Percentiles rank a stretch among this genome's conserved stretches.
These are phyloP conservation scores for Verticillium tricorpus DNA, from an alignment of 2,329 filamentous ascomycete genomes.

Conservation along the genomic window DNA sequence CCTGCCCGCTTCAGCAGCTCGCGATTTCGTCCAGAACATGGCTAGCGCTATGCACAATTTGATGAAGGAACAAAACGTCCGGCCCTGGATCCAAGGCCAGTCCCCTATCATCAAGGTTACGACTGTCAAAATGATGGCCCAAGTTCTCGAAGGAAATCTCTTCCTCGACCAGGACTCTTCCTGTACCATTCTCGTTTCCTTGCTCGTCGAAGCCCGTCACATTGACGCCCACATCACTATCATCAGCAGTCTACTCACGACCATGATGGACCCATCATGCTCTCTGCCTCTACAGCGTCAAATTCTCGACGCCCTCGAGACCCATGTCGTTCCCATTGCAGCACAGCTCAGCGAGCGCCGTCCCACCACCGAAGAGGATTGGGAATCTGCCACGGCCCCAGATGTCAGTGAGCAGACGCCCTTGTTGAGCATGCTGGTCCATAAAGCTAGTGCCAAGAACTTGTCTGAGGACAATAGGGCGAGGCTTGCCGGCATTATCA, in stretches of 20 bases:
- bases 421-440: conserved; percentile 12
- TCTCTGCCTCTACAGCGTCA: conserved; percentile 7
- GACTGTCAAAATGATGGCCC: conserved; percentile 32
- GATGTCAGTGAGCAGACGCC: conserved; percentile 12
- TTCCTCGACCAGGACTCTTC: conserved; percentile 19
- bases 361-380: conserved; percentile 20
- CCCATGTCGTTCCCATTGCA: conserved; percentile 20
- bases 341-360: conserved; percentile 24
- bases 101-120: conserved; percentile 26
- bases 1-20: conserved; percentile 19
- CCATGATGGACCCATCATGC: conserved; percentile 13
- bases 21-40: conserved; percentile 21
- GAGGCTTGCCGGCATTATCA: conserved; percentile 18
- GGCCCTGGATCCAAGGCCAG: conserved; percentile 1
- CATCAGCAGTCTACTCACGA: conserved; percentile 20
- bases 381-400: conserved; percentile 13
- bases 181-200: conserved; percentile 20
- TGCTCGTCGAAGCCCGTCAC: conserved; percentile 24
- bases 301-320: conserved; percentile 21
- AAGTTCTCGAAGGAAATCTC: conserved; percentile 22
- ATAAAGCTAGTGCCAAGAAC: neutral
- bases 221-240: conserved; percentile 25
- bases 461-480: conserved; percentile 4
- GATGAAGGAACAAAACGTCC: conserved; percentile 18
- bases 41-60: conserved; percentile 20